A percentile compares a stretch with the other conserved stretches of the same genome.
Evolutionary conservation across 2,329 filamentous ascomycete genomes (phyloP).

Genomic region (Cladosporium sp.): DNA sequence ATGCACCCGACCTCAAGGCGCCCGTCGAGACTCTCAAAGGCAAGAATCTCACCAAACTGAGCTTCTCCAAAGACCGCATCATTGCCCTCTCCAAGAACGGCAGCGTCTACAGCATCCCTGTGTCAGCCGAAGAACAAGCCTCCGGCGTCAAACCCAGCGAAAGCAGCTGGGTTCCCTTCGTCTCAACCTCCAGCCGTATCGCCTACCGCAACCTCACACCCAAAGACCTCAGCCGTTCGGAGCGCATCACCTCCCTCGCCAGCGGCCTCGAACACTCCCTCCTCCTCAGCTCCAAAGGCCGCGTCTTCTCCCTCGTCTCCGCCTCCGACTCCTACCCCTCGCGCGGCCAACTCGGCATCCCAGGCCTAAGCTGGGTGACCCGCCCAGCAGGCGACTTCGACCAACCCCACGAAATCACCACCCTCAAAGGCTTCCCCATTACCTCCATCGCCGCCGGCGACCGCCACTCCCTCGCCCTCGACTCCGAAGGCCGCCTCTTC

Average conservation of each 20-base stretch:
- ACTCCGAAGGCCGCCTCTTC: constrained; percentile 72
- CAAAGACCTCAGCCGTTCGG: constrained; percentile 57
- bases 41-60: constrained; percentile 72
- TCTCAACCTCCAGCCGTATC: constrained; percentile 54
- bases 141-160: constrained; percentile 61
- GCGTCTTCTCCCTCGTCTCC: constrained; percentile 83
- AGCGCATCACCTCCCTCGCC: constrained; percentile 68
- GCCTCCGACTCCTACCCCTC: constrained; percentile 73
- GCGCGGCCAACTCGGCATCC: constrained; percentile 80
- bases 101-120: constrained; percentile 77
- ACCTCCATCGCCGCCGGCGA: constrained; percentile 76
- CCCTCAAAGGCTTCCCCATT: constrained; percentile 66
- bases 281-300: constrained; percentile 75
- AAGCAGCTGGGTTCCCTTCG: constrained; percentile 69
- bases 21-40: constrained; percentile 72
- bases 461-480: constrained; percentile 75
- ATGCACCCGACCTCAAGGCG: constrained; percentile 56
- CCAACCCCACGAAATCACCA: constrained; percentile 71
- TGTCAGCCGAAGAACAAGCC: constrained; percentile 66
- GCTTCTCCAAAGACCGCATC: constrained; percentile 76
- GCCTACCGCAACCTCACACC: constrained; percentile 72
- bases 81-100: constrained; percentile 72
- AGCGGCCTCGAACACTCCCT: constrained; percentile 82
- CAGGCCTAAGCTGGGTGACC: constrained; percentile 73
- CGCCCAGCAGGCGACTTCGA: constrained; percentile 75